These are phyloP conservation scores for Desmodesmus armatus DNA, from an alignment of 139 green algal species.

Conservation along the genomic window DNA sequence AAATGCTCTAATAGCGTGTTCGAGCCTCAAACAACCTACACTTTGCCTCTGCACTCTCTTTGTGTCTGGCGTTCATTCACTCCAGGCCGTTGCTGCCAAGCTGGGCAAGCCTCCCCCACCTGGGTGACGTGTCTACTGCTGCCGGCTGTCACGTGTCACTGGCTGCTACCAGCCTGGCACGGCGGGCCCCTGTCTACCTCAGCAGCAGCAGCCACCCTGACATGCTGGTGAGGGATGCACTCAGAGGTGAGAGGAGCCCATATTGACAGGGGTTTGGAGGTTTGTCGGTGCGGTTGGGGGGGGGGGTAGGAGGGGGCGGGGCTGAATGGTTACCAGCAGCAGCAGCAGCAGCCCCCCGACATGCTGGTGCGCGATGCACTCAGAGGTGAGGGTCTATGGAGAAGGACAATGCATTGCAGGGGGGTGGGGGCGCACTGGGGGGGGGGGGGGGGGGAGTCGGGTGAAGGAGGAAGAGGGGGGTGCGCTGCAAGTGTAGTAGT, in stretches of 20 bases:
- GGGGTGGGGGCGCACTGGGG: too few species aligned
- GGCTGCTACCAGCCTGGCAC: slow-evolving; percentile 32
- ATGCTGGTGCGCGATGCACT: too few species aligned
- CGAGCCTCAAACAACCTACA: too few species aligned
- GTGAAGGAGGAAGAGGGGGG: too few species aligned
- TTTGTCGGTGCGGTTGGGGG: not conserved
- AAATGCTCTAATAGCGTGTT: too few species aligned
- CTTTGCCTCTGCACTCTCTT: not conserved
- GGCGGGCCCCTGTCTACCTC: slow-evolving; percentile 38
- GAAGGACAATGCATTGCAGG: too few species aligned
- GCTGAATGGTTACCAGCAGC: too few species aligned
- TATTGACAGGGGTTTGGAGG: too few species aligned
- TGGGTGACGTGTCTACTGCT: slow-evolving; percentile 26
- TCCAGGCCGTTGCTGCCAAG: slow-evolving; percentile 16
- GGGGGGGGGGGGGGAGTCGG: too few species aligned
- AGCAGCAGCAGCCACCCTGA: slow-evolving; percentile 34
- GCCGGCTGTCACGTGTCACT: slow-evolving; percentile 17
- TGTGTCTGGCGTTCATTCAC: not conserved
- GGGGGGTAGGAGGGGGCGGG: not conserved
- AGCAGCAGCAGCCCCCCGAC: too few species aligned
- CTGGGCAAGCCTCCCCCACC: slow-evolving; percentile 3
- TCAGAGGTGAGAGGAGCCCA: slow-evolving; percentile 2
- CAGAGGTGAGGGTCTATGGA: too few species aligned
- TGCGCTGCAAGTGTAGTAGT: too few species aligned
- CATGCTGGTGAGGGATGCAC: slow-evolving; percentile 43